Conservation (phyloP, 2,329 filamentous ascomycete species). For the Cladophialophora yegresii region DNA sequence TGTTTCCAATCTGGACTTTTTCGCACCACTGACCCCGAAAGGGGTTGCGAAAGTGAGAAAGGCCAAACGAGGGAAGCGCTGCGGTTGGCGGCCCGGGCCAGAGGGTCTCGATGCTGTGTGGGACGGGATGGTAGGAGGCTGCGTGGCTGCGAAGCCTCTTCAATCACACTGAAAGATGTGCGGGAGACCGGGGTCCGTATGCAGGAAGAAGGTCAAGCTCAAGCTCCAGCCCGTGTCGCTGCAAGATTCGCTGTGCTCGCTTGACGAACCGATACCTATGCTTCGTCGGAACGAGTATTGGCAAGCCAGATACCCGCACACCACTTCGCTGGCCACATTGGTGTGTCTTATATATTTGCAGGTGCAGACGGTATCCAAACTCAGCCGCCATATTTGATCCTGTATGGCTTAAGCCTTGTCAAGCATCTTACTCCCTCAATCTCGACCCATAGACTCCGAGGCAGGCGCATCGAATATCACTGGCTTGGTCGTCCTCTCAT, state of each 20-base stretch:
- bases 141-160: neutral
- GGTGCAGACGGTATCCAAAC: neutral
- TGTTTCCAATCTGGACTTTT: neutral
- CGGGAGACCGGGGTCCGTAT: neutral
- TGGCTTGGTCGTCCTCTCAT: neutral
- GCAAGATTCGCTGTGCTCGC: neutral
- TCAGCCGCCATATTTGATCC: neutral
- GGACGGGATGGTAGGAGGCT: constrained; percentile 1
- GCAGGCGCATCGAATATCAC: neutral
- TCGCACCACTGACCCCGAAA: constrained; percentile 4
- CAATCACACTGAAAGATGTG: neutral
- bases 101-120: neutral
- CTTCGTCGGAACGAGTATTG: neutral
- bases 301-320: neutral
- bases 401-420: neutral
- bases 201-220: neutral
- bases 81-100: neutral
- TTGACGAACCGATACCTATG: neutral
- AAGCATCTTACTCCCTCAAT: neutral
- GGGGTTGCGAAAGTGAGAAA: constrained; percentile 8
- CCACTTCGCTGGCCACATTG: neutral
- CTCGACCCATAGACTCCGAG: neutral
- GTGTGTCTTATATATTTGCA: neutral
- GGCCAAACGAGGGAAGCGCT: neutral
- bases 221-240: neutral